phyloP scores from a whole-genome alignment of 345 rosid species.

The Schrenkiella parvula region DNA sequence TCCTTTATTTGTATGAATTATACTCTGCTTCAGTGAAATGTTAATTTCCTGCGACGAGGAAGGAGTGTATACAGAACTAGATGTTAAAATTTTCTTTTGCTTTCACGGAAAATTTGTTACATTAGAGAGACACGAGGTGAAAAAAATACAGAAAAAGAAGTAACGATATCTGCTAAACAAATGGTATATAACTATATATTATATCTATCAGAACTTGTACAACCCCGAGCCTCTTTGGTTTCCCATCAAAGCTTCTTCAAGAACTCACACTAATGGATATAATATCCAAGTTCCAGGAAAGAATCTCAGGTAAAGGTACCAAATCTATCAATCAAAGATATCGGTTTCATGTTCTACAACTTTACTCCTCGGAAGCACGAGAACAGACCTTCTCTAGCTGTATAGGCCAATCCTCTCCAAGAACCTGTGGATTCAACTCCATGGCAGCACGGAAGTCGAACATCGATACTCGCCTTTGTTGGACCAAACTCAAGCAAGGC shows the following conservation, averaged over 20 bases:
- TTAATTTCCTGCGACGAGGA: neutral
- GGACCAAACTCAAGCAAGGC: slow-evolving; percentile 50
- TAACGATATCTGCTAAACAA: slow-evolving; percentile 24
- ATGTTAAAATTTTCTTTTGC: slow-evolving; percentile 13
- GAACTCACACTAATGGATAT: slow-evolving; percentile 2
- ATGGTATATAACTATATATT: slow-evolving; percentile 15
- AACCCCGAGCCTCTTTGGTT: slow-evolving; percentile 14
- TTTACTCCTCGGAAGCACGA: slow-evolving; percentile 40
- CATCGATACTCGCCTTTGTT: slow-evolving; percentile 33
- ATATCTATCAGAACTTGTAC: slow-evolving; percentile 27
- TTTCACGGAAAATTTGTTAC: slow-evolving; percentile 30
- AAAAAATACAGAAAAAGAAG: neutral
- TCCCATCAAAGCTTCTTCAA: slow-evolving; percentile 20
- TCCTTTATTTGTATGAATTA: neutral
- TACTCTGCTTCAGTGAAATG: neutral
- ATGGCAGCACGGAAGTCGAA: slow-evolving; percentile 60
- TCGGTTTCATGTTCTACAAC: slow-evolving; percentile 4
- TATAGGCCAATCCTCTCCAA: slow-evolving; percentile 68
- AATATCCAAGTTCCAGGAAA: slow-evolving; percentile 25
- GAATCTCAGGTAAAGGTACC: slow-evolving; percentile 6
- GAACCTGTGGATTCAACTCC: slow-evolving; percentile 66
- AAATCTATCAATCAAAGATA: slow-evolving; percentile 18
- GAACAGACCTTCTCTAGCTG: slow-evolving; percentile 64
- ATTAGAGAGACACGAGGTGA: neutral
- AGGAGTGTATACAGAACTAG: neutral